These are phyloP conservation scores for Cutaneotrichosporon cutaneum DNA, from an alignment of 1,284 basidiomycete species.

Conservation along the genomic window DNA sequence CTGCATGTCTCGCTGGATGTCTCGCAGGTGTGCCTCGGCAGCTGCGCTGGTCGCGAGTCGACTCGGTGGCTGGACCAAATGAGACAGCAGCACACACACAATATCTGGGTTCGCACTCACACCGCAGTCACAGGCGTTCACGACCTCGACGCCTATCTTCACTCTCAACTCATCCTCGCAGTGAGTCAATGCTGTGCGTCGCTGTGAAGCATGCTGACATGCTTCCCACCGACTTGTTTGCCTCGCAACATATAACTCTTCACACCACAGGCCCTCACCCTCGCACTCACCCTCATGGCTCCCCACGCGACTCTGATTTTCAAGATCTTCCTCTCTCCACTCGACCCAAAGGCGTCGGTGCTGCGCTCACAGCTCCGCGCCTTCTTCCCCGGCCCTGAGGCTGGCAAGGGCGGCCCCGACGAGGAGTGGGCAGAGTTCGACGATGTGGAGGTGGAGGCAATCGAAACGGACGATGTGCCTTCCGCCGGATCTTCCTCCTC, in stretches of 20 bases:
- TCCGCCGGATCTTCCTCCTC: conserved; percentile 5
- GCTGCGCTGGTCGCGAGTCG: background rate
- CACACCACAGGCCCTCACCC: conserved; percentile 54
- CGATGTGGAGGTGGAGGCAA: conserved; percentile 15
- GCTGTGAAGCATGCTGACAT: background rate
- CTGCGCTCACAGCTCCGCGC: conserved; percentile 54
- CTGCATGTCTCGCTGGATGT: background rate
- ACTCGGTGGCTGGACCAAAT: background rate
- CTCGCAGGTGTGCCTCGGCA: too few species aligned
- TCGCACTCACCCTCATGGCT: conserved; percentile 58
- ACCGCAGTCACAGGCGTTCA: conserved; percentile 59
- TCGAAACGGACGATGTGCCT: conserved; percentile 22
- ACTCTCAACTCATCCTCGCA: conserved; percentile 59
- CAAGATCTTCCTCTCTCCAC: conserved; percentile 59
- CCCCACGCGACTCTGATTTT: conserved; percentile 58
- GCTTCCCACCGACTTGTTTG: background rate
- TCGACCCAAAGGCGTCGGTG: conserved; percentile 53
- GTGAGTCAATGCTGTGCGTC: conserved; percentile 34
- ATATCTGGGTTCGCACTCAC: background rate
- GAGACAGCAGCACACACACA: background rate
- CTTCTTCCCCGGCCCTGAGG: conserved; percentile 53
- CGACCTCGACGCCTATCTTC: conserved; percentile 60
- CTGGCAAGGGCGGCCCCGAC: conserved; percentile 15
- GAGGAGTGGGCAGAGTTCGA: conserved; percentile 13
- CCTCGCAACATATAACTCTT: background rate